A percentile compares a stretch with the other conserved stretches of the same genome.
Conservation (phyloP, 495 filamentous ascomycete species). For the Clohesyomyces aquaticus region DNA sequence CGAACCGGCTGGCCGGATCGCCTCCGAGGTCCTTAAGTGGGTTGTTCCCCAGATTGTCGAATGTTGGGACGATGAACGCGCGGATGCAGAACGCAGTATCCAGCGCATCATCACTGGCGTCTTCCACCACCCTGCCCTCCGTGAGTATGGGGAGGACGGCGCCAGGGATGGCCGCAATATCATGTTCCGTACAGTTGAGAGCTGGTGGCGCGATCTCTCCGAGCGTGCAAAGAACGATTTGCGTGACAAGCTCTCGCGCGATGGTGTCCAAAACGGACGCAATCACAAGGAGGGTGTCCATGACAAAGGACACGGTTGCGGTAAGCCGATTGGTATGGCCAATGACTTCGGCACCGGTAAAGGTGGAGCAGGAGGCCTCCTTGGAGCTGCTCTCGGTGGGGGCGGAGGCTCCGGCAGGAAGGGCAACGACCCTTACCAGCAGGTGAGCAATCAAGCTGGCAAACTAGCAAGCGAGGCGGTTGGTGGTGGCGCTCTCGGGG, state of each 20-base stretch:
- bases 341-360: slow-evolving; percentile 44
- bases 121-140: slow-evolving; percentile 84
- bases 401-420: slow-evolving; percentile 7
- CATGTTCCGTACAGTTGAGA: slow-evolving; percentile 77
- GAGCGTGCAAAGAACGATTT: slow-evolving; percentile 65
- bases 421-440: slow-evolving; percentile 37
- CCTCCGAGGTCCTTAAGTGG: slow-evolving; percentile 76
- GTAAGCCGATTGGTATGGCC: slow-evolving; percentile 67
- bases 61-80: slow-evolving; percentile 76
- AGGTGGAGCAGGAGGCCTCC: slow-evolving; percentile 27
- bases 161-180: slow-evolving; percentile 69
- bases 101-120: slow-evolving; percentile 77
- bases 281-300: slow-evolving; percentile 87
- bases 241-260: slow-evolving; percentile 71
- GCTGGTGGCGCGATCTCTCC: slow-evolving; percentile 75
- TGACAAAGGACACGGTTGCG: slow-evolving; percentile 83
- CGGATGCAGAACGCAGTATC: slow-evolving; percentile 67
- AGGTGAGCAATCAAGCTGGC: slow-evolving; percentile 40
- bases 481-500: slow-evolving; percentile 51
- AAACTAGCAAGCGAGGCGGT: slow-evolving; percentile 46
- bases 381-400: not conserved
- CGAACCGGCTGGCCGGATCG: slow-evolving; percentile 81
- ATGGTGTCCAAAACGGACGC: slow-evolving; percentile 71
- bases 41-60: slow-evolving; percentile 83
- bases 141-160: slow-evolving; percentile 70